Evolutionary conservation across 768 basidiomycete genomes (phyloP).

Genomic region (Boletus insuetus): DNA sequence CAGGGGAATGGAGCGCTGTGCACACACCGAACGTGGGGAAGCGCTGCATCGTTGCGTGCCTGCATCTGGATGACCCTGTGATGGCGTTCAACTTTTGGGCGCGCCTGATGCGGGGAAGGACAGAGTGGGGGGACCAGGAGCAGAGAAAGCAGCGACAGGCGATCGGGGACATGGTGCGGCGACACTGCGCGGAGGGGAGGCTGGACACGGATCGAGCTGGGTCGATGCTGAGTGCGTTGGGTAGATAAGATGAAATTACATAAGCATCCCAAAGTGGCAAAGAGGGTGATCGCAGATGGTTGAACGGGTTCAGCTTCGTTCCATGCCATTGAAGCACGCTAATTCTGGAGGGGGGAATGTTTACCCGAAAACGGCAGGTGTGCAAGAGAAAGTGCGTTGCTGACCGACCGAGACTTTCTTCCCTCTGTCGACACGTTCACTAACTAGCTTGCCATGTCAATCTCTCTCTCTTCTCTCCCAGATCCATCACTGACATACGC

Average conservation of each 20-base stretch:
- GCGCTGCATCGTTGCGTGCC: conserved; percentile 47
- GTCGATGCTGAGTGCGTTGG: conserved; percentile 22
- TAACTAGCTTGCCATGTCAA: conserved; percentile 34
- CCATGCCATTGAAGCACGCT: neutral
- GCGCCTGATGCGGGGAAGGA: conserved; percentile 41
- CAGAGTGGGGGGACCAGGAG: conserved; percentile 47
- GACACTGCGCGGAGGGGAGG: conserved; percentile 24
- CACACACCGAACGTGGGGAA: conserved; percentile 49
- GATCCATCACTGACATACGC: conserved; percentile 33
- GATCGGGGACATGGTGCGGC: conserved; percentile 38
- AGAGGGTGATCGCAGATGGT: too few relatives aligned
- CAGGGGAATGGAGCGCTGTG: conserved; percentile 35
- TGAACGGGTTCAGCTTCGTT: too few relatives aligned
- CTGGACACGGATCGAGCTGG: conserved; percentile 20
- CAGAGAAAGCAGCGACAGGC: conserved; percentile 42
- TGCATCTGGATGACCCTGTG: conserved; percentile 45
- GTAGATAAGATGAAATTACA: conserved; percentile 14
- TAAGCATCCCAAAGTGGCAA: neutral
- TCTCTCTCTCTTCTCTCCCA: conserved; percentile 21
- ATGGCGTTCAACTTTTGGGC: conserved; percentile 65
- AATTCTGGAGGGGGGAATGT: neutral
- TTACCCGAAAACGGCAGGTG: neutral
- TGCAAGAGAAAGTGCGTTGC: too few relatives aligned
- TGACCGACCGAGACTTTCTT: too few relatives aligned
- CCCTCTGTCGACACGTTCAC: neutral